A percentile compares a stretch with the other conserved stretches of the same genome.
Evolutionary conservation across 805 yeast genomes (phyloP).

Genomic region (Geotrichum ghanense): DNA sequence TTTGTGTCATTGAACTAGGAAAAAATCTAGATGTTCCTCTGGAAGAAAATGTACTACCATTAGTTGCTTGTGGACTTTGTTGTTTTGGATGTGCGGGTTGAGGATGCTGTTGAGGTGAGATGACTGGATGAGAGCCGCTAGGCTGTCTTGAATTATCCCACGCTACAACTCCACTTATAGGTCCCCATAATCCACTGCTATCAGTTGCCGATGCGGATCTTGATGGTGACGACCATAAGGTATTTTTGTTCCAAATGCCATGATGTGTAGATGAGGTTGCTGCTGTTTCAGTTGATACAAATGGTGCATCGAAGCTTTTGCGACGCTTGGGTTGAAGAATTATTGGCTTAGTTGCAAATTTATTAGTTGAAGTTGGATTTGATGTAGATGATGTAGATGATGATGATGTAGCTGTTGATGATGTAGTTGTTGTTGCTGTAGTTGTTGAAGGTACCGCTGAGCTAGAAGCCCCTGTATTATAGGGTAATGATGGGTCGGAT

Average conservation of each 20-base stretch:
- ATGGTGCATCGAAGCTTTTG: not conserved
- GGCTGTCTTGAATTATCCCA: slow-evolving; percentile 1
- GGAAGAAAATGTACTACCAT: not conserved
- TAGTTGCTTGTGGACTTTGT: not conserved
- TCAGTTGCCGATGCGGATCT: slow-evolving; percentile 1
- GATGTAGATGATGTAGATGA: not conserved
- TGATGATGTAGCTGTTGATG: not conserved
- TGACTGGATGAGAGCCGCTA: not conserved
- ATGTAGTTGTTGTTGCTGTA: not conserved
- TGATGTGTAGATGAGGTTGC: not conserved
- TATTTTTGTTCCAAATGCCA: not conserved
- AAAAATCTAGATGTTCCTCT: not conserved
- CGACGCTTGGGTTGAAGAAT: not conserved
- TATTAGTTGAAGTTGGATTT: not conserved
- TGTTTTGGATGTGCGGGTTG: too few species aligned
- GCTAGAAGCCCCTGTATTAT: too few species aligned
- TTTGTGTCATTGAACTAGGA: not conserved
- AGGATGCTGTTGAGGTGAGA: not conserved
- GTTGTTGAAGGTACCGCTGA: too few species aligned
- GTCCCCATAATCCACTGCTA: not conserved
- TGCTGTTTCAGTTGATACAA: not conserved
- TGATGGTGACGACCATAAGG: not conserved
- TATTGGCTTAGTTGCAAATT: not conserved
- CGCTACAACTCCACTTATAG: not conserved
- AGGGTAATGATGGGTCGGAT: too few species aligned